Evolutionary conservation across 495 filamentous ascomycete genomes (phyloP), one percentile per base, ranked within the genome.

Genomic region (Talaromyces wortmannii): DNA sequence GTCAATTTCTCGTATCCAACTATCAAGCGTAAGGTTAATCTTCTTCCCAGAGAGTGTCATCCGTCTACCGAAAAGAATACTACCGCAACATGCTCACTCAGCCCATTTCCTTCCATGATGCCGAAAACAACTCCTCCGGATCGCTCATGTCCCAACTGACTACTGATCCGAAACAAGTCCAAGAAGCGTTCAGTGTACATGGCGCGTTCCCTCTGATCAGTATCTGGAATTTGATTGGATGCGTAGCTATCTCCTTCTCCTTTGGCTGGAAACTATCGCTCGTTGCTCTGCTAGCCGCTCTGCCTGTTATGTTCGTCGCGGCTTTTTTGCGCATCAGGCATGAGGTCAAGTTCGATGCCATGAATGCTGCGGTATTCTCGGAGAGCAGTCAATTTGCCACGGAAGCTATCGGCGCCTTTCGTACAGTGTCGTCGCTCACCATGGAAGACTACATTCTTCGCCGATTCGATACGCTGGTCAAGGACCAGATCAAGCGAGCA

Each of bases 251-350:
- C 29, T 73, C 82, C 0, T 80, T 85, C 55, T 64, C 79, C 13
- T 71, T 83, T 50, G 84, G 82, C 5, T 86, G 84, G 83, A 85
- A 85, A 57, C 74, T 87, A 3, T 76, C 74, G 1, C 66, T 83
- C 0, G 76, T 86, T 12, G 73, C 84, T 7, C 68, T 81, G 33
- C 74, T 85, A 17, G 76, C 75, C 5, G 71, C 72, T 3, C 63
- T 85, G 29, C 83, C 83, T 12, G 65, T 79, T 15, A 65, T 85
- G 45, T 67, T 86, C 18, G 62, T 76, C 4, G 71, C 81, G 7
- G 80, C 79, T 0, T 79, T 81, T 55, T 70, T 84, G 68, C 72
- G 81, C 17, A 72, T 84, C 36, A 63, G 73, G 18, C 70, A 79
- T 4, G 67, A 78, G 45, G 57, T 75, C 10, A 68, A 78, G 43